Percentiles rank a stretch among this genome's conserved stretches.
Conservation (phyloP, 139 green algal genomes). For the Closterium sp. region DNA sequence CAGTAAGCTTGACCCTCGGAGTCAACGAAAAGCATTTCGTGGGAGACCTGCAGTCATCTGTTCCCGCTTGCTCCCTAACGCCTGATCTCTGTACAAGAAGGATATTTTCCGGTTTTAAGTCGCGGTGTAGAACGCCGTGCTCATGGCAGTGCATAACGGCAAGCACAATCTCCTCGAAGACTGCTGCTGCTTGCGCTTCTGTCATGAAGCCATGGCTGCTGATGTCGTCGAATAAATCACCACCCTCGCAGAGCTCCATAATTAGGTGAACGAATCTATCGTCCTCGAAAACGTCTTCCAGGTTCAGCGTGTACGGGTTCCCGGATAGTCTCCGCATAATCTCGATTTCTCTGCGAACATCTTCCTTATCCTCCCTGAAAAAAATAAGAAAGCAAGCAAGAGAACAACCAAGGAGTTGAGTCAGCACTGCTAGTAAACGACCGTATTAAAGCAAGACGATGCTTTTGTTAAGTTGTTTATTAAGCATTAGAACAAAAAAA, state of each 20-base stretch:
- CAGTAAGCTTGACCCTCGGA: not conserved
- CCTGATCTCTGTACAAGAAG: not conserved
- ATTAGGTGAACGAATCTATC: conserved; percentile 1
- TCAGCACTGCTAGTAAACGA: not conserved
- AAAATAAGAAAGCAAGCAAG: not conserved
- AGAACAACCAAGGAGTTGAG: not conserved
- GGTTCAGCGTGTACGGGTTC: not conserved
- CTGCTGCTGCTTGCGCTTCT: conserved; percentile 2
- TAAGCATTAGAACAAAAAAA: not conserved
- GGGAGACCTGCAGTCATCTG: not conserved
- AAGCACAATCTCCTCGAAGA: conserved; percentile 1
- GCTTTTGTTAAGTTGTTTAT: not conserved
- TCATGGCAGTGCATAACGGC: conserved; percentile 2
- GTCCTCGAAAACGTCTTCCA: conserved; percentile 16
- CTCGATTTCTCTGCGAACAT: conserved; percentile 8
- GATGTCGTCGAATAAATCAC: conserved; percentile 23
- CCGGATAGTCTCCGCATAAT: not conserved
- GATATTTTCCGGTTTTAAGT: conserved; percentile 33
- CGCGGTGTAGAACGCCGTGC: not conserved
- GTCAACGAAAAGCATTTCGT: not conserved
- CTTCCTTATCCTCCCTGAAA: conserved; percentile 7
- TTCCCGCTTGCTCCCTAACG: not conserved
- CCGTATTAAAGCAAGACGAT: not conserved
- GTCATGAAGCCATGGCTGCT: not conserved
- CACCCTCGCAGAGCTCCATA: conserved; percentile 23